Conservation (phyloP, 768 basidiomycete genomes). For the Russula sp. region DNA sequence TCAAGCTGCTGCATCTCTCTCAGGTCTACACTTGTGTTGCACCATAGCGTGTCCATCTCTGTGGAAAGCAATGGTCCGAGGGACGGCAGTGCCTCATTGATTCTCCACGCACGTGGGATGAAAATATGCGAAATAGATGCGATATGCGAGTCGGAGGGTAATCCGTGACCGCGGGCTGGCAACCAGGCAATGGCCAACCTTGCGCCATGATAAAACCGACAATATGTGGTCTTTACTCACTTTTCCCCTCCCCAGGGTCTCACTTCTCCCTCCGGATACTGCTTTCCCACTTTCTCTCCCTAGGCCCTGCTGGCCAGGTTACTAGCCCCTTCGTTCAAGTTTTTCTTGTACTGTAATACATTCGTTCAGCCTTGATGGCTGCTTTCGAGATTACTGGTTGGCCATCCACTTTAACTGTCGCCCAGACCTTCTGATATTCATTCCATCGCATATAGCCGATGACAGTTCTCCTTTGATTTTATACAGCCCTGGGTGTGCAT, state of each 20-base stretch:
- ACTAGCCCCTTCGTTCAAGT: neutral
- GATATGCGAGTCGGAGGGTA: no score
- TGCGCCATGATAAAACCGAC: neutral
- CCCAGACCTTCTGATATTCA: neutral
- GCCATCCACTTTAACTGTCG: neutral
- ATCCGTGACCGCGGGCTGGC: neutral
- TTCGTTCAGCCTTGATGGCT: slow-evolving; percentile 42
- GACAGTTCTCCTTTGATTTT: slow-evolving; percentile 50
- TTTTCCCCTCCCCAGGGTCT: neutral
- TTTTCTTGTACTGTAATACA: slow-evolving; percentile 19
- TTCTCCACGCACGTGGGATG: no score
- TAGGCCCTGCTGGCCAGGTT: slow-evolving; percentile 18
- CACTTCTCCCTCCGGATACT: neutral
- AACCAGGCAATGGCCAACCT: neutral
- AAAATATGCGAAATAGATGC: no score
- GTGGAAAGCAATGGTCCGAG: no score
- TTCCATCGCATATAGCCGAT: slow-evolving; percentile 38
- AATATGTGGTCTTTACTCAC: neutral
- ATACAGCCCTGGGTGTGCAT: slow-evolving; percentile 46
- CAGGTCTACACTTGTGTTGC: no score
- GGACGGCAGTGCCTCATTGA: no score
- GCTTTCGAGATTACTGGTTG: slow-evolving; percentile 40
- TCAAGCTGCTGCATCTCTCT: no score
- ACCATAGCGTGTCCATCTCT: no score
- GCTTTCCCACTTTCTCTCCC: neutral